Base-by-base conservation (phyloP, 2,329 filamentous ascomycete species). In the Trichophyton verrucosum region DNA sequence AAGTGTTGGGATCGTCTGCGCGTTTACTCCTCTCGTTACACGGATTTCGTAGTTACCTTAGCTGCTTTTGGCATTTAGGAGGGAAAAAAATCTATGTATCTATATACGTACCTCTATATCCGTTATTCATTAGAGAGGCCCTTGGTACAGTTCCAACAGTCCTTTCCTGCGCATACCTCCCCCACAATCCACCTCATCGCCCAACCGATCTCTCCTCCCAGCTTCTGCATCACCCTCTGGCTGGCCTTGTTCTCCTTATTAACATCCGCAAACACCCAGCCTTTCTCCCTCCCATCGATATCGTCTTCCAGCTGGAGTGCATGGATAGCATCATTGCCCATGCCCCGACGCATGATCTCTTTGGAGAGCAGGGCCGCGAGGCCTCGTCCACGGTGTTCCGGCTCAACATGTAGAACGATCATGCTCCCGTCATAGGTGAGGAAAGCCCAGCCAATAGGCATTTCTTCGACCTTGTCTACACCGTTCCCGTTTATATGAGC, bases 181-280 rank as follows among this genome's bases (percentile, higher is more conserved):
- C 76, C 62, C 27, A 74, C 71, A 24, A 69, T 65, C 75, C 75
- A 78, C 3, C 68, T 66, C 58, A 71, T 68, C 42, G 67, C 72
- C 66, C 73, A 74, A 62, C 65, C 64, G 1, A 69, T 61, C 60
- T 65, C 58, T 3, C 74, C 76, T 1, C 74, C 75, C 61, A 76
- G 62, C 66, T 77, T 78, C 68, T 75, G 72, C 75, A 77, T 77
- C 22, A 76, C 75, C 51, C 71, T 68, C 17, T 68, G 67, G 70
- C 75, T 77, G 1, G 72, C 68, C 42, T 55, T 40, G 64, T 77
- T 77, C 38, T 61, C 61, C 57, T 64, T 61, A 36, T 66, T 67
- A 53, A 76, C 75, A 61, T 77, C 75, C 2, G 73, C 67, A 68
- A 75, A 73, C n/a, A 68, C 68, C 69, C 70, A 75, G 13, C 59